These are phyloP conservation scores for Rhodotorula taiwanensis DNA, from an alignment of 768 basidiomycete genomes.

Conservation along the genomic window DNA sequence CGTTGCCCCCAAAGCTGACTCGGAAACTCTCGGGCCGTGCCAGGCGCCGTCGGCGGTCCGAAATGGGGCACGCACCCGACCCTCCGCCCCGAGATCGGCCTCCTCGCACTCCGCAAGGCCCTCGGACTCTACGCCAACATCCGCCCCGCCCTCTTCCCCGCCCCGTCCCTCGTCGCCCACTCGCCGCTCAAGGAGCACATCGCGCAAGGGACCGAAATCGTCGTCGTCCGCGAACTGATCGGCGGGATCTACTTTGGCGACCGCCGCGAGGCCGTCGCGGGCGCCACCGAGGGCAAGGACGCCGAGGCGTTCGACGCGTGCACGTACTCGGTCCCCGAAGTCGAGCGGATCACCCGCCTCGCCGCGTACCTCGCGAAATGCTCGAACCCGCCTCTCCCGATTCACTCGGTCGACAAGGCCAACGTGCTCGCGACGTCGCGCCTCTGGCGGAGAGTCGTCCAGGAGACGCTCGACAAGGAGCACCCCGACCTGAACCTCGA, in stretches of 20 bases:
- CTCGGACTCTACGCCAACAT: constrained; percentile 97
- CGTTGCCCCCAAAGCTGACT: not conserved
- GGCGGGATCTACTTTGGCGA: constrained; percentile 93
- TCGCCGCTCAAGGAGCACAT: constrained; percentile 67
- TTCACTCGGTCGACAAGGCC: constrained; percentile 96
- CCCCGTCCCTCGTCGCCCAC: constrained; percentile 74
- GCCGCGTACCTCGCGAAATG: constrained; percentile 86
- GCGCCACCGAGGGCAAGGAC: constrained; percentile 48
- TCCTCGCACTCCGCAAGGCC: constrained; percentile 78
- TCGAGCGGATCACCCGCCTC: constrained; percentile 89
- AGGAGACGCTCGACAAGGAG: constrained; percentile 71
- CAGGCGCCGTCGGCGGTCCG: constrained; percentile 96
- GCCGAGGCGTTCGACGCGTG: constrained; percentile 82
- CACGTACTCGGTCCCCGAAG: constrained; percentile 83
- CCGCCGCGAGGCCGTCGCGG: constrained; percentile 72
- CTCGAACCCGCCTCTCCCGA: constrained; percentile 70
- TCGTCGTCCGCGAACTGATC: constrained; percentile 92
- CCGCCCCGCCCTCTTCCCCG: constrained; percentile 89
- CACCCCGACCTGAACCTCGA: constrained; percentile 81
- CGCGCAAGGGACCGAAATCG: constrained; percentile 56
- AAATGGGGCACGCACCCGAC: constrained; percentile 90
- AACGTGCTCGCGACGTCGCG: constrained; percentile 93
- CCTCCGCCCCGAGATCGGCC: constrained; percentile 85
- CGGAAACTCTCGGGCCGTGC: not conserved
- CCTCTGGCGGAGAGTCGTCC: constrained; percentile 88